Evolutionary conservation across 2,329 filamentous ascomycete genomes (phyloP), one percentile per base, ranked within the genome.

Genomic region (Epicoccum sorghinum): DNA sequence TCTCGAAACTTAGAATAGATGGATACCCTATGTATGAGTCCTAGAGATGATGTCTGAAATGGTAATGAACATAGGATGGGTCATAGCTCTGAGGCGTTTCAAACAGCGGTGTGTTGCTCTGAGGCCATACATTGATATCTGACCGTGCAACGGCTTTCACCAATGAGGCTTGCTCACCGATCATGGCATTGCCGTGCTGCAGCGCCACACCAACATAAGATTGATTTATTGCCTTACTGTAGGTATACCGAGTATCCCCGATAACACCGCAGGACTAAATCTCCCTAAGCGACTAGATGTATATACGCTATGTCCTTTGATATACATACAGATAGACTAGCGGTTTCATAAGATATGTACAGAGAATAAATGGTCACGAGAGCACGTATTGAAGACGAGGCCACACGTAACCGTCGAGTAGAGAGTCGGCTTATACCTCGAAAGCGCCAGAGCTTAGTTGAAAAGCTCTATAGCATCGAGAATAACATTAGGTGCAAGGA

Each of bases 401-500:
- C 5, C 25, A 14, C 14, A 39, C 22, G 22, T 18, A 18, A 3
- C 3, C 18, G 18, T 18, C 18, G 18, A 18, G 18, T 3, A 18
- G 18, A 18, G 3, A 18, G 18, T 18, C 18, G 18, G 3, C 2
- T 18, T 18, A 25, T 22, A 36, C 37, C 4, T 14, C 7, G 4
- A 18, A 27, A 12, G 13, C n/a, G 25, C 22, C 7, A 44, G 27
- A 14, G 13, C 35, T 55, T 60, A 71, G 47, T 59, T 58, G 48
- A 70, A 70, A 36, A 73, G 33, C 62, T 73, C 70, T 58, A 73
- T 71, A 25, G 69, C 70, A 57, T 73, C 70, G 51, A 73, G 46
- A 39, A 73, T 72, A 9, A 79, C 66, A 67, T 86, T 89, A 3
- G 86, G 86, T 48, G 78, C 82, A 57, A 89, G 71, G 67, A 80